Conservation (phyloP, 1,139 yeast genomes). For the Hemisphaericaspora lyxosophila region DNA sequence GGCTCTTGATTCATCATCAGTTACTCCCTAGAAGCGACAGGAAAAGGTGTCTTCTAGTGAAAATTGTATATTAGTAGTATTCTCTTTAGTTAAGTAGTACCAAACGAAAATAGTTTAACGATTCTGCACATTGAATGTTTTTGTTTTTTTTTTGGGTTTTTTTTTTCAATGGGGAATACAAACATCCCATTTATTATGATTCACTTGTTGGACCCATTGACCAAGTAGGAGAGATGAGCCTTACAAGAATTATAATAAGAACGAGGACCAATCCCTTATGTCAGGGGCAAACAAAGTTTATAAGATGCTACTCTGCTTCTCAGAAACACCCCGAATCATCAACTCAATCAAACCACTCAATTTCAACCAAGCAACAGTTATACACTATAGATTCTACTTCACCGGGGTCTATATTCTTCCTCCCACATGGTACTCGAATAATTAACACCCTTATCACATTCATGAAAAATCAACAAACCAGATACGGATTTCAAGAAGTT, state of each 20-base stretch:
- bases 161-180: not conserved
- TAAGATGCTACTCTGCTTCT: not conserved
- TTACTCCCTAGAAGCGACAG: not conserved
- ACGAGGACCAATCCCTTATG: not conserved
- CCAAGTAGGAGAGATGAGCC: no score
- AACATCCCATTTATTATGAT: no score
- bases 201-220: no score
- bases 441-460: slow-evolving; percentile 76
- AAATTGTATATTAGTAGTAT: not conserved
- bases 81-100: not conserved
- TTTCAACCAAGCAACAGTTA: slow-evolving; percentile 66
- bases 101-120: not conserved
- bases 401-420: slow-evolving; percentile 86
- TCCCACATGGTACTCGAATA: slow-evolving; percentile 88
- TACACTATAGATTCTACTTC: slow-evolving; percentile 76
- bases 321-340: slow-evolving; percentile 18
- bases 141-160: no score
- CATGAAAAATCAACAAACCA: slow-evolving; percentile 81
- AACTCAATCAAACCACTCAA: slow-evolving; percentile 44
- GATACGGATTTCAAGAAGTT: slow-evolving; percentile 88
- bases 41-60: not conserved
- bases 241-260: not conserved
- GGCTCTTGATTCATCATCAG: not conserved
- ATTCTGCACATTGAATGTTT: no score
- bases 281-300: not conserved